These are phyloP conservation scores for Colletotrichum godetiae DNA, from an alignment of 2,329 filamentous ascomycete genomes.

Conservation along the genomic window DNA sequence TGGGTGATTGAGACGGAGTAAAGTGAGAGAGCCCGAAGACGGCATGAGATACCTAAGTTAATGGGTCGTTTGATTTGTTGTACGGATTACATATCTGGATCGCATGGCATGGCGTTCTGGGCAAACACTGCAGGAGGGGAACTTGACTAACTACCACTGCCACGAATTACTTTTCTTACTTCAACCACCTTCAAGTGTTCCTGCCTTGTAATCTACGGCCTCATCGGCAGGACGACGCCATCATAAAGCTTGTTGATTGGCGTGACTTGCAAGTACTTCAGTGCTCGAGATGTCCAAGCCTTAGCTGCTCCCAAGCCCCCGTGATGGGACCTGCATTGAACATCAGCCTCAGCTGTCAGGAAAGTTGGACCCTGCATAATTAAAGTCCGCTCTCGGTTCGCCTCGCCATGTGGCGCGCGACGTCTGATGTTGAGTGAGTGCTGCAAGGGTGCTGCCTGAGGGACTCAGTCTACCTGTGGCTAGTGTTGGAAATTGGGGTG, in stretches of 20 bases:
- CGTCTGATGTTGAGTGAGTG: background rate
- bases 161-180: background rate
- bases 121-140: background rate
- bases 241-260: background rate
- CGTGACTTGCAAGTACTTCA: background rate
- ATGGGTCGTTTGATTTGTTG: slow-evolving; percentile 17
- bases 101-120: slow-evolving; percentile 35
- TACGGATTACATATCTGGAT: slow-evolving; percentile 30
- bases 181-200: background rate
- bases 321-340: background rate
- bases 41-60: background rate
- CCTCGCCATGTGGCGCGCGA: no score
- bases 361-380: background rate
- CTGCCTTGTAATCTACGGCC: background rate
- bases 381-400: no score
- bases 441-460: background rate
- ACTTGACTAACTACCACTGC: slow-evolving; percentile 1
- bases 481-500: background rate
- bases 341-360: background rate
- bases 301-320: no score
- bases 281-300: background rate
- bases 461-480: background rate
- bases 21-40: background rate
- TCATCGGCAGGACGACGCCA: background rate
- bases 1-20: slow-evolving; percentile 3